A percentile compares a stretch with the other conserved stretches of the same genome.
Evolutionary conservation across 495 filamentous ascomycete species (phyloP).

Genomic region (Podospora tetraspora): DNA sequence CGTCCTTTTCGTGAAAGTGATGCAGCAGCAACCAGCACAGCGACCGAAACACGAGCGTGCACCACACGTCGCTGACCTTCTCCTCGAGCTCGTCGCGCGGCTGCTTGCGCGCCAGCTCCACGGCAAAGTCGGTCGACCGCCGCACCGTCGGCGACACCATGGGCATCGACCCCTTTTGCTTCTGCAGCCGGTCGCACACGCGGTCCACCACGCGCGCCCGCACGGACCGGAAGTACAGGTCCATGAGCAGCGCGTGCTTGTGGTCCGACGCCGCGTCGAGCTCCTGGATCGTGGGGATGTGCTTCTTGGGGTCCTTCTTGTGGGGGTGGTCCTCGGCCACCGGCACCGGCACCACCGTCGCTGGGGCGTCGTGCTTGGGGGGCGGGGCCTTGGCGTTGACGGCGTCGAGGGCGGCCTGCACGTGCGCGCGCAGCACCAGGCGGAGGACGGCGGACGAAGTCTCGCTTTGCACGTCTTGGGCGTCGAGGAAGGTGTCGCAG

Average conservation of each 20-base stretch:
- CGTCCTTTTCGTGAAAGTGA: conserved; percentile 41
- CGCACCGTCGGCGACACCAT: not conserved
- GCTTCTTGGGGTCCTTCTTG: not conserved
- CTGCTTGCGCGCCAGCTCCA: not conserved
- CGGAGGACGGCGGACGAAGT: not conserved
- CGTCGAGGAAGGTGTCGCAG: conserved; percentile 10
- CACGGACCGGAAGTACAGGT: conserved; percentile 21
- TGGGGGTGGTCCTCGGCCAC: not conserved
- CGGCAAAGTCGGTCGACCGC: not conserved
- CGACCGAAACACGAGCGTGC: conserved; percentile 39
- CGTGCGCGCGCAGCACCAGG: conserved; percentile 21
- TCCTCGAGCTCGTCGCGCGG: not conserved
- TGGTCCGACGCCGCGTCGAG: conserved; percentile 7
- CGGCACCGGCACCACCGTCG: not conserved
- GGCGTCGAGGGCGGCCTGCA: conserved; percentile 22
- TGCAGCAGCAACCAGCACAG: conserved; percentile 45
- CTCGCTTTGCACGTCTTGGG: not conserved
- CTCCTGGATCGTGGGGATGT: conserved; percentile 5
- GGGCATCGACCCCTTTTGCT: not conserved
- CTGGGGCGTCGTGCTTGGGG: not conserved
- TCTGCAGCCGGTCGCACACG: not conserved
- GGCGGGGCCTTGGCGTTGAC: conserved; percentile 15
- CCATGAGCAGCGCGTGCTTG: conserved; percentile 20
- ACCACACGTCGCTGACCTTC: conserved; percentile 30
- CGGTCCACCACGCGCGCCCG: conserved; percentile 11